Evolutionary conservation across 106 monocot genomes (phyloP).

Genomic region (Phalaenopsis equestris): DNA sequence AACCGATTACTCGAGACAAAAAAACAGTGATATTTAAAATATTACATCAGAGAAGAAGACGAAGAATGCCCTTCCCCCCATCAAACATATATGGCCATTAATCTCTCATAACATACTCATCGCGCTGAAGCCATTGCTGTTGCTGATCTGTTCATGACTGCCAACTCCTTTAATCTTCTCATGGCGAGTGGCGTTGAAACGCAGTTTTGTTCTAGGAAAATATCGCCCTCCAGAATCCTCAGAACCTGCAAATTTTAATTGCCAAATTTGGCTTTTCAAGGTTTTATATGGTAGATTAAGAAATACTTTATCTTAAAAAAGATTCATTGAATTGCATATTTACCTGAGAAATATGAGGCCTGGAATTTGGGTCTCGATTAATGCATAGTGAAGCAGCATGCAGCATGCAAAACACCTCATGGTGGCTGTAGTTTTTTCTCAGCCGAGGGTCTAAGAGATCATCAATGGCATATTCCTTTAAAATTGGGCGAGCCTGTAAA

Average conservation of each 20-base stretch:
- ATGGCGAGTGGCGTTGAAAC: constrained; percentile 12
- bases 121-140: neutral
- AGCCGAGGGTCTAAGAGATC: constrained; percentile 56
- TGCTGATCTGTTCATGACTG: neutral
- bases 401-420: constrained; percentile 54
- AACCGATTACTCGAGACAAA: too few species aligned
- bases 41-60: constrained; percentile 2
- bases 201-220: constrained; percentile 29
- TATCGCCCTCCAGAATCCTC: constrained; percentile 62
- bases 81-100: neutral
- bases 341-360: constrained; percentile 82
- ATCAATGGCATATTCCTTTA: constrained; percentile 41
- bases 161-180: neutral
- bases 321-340: neutral
- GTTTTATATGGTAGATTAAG: neutral
- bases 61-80: neutral
- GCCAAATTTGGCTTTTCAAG: neutral
- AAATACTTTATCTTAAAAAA: neutral
- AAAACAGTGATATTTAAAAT: neutral
- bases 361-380: constrained; percentile 50
- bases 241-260: constrained; percentile 36
- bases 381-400: constrained; percentile 68
- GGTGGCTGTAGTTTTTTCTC: constrained; percentile 29
- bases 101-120: neutral
- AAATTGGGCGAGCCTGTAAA: constrained; percentile 61